phyloP scores from a whole-genome alignment of 1,139 yeast genomes.

The Pneumocystis sp. region DNA sequence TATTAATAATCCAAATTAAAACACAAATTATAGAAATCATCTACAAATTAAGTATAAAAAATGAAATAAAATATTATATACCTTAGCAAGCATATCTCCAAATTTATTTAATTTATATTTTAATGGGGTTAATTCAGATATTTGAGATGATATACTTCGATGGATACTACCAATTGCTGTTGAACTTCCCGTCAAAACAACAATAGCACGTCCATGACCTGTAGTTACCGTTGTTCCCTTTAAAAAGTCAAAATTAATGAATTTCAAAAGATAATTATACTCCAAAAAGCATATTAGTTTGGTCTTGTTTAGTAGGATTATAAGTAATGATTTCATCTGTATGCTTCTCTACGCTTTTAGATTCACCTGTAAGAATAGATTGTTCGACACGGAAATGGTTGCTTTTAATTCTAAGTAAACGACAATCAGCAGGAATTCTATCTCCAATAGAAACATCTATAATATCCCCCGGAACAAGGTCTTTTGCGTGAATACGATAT shows the following conservation, averaged over 20 bases:
- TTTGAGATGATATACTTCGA: conserved; percentile 23
- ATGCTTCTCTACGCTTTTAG: conserved; percentile 21
- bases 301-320: conserved; percentile 14
- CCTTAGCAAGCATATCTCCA: conserved; percentile 30
- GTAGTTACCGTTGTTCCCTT: conserved; percentile 35
- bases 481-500: conserved; percentile 44
- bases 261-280: neutral
- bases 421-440: conserved; percentile 63
- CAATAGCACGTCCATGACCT: conserved; percentile 37
- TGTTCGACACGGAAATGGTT: conserved; percentile 31
- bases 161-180: conserved; percentile 41
- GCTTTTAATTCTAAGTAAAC: conserved; percentile 33
- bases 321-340: neutral
- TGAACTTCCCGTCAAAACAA: conserved; percentile 32
- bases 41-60: neutral
- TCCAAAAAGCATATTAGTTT: conserved; percentile 23
- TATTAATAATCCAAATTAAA: conserved; percentile 29
- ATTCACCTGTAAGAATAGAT: conserved; percentile 41
- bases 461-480: conserved; percentile 68
- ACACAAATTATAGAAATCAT: conserved; percentile 28
- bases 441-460: conserved; percentile 57
- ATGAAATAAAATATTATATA: conserved; percentile 12
- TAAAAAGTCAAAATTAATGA: conserved; percentile 1
- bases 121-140: conserved; percentile 22
- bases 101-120: conserved; percentile 28